Conservation (phyloP, 345 rosid genomes). For the Hibiscus mutabilis region DNA sequence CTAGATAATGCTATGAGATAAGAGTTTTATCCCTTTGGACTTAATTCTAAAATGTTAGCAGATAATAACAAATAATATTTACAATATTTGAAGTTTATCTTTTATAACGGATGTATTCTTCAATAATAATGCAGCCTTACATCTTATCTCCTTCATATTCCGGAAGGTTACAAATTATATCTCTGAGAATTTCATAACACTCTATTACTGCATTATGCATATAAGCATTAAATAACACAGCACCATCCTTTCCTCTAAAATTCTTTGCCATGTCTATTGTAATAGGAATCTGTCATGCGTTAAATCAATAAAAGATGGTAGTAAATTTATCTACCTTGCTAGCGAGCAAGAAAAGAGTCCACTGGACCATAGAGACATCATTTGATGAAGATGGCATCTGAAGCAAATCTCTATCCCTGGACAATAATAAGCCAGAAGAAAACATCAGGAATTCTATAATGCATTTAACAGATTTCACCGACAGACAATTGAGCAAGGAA, state of each 20-base stretch:
- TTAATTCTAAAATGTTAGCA: too few relatives aligned
- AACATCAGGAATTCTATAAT: slow-evolving; percentile 10
- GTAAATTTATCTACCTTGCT: too few relatives aligned
- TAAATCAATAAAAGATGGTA: too few relatives aligned
- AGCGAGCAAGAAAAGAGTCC: slow-evolving; percentile 98
- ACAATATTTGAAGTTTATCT: too few relatives aligned
- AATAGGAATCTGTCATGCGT: slow-evolving; percentile 65
- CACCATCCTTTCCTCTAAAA: slow-evolving; percentile 64
- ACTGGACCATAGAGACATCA: slow-evolving; percentile 62
- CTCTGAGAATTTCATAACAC: slow-evolving; percentile 65
- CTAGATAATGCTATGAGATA: too few relatives aligned
- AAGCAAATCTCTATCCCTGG: slow-evolving; percentile 76
- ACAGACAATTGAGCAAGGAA: slow-evolving; percentile 12
- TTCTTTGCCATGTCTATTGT: slow-evolving; percentile 98
- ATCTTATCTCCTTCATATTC: slow-evolving; percentile 52
- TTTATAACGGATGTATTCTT: too few relatives aligned
- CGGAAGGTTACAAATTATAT: slow-evolving; percentile 52
- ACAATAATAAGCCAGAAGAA: slow-evolving; percentile 16
- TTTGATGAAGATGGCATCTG: slow-evolving; percentile 74
- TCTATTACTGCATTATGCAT: slow-evolving; percentile 75
- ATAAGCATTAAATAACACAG: slow-evolving; percentile 60
- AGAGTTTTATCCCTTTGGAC: too few relatives aligned
- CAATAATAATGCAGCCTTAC: slow-evolving; percentile 42
- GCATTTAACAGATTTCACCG: slow-evolving; percentile 5
- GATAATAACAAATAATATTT: too few relatives aligned